Evolutionary conservation across 257 asterid species (phyloP).

Genomic region (Catharanthus roseus): DNA sequence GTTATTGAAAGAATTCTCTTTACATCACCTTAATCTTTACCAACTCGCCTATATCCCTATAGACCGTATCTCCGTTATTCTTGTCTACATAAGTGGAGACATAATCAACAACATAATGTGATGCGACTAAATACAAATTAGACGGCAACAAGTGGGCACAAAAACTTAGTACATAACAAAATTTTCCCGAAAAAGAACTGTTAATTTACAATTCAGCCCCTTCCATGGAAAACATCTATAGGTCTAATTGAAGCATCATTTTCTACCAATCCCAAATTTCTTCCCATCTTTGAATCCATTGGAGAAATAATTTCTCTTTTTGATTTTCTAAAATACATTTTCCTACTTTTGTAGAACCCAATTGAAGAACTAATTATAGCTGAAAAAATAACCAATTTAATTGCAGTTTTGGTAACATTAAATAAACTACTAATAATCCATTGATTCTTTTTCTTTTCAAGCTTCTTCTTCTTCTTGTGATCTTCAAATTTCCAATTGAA

Average conservation of each 20-base stretch:
- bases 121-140: too few relatives aligned
- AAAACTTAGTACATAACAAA: too few relatives aligned
- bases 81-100: too few relatives aligned
- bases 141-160: too few relatives aligned
- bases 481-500: constrained; percentile 18
- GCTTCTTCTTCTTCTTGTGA: constrained; percentile 10
- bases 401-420: constrained; percentile 25
- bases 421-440: constrained; percentile 16
- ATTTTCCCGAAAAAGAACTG: too few relatives aligned
- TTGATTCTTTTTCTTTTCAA: constrained; percentile 6
- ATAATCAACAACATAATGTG: too few relatives aligned
- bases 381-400: constrained; percentile 31
- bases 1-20: too few relatives aligned
- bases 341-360: constrained; percentile 17
- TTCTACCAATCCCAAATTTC: constrained; percentile 7
- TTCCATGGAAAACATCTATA: constrained; percentile 41
- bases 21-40: too few relatives aligned
- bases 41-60: too few relatives aligned
- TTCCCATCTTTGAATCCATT: constrained; percentile 1
- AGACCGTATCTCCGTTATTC: too few relatives aligned
- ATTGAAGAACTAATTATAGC: constrained; percentile 27
- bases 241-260: constrained; percentile 8
- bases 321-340: constrained; percentile 5
- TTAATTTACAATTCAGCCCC: constrained; percentile 30
- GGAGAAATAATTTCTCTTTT: neutral